Base-by-base conservation (phyloP, 2,329 filamentous ascomycete genomes). In the Cercospora sp. region DNA sequence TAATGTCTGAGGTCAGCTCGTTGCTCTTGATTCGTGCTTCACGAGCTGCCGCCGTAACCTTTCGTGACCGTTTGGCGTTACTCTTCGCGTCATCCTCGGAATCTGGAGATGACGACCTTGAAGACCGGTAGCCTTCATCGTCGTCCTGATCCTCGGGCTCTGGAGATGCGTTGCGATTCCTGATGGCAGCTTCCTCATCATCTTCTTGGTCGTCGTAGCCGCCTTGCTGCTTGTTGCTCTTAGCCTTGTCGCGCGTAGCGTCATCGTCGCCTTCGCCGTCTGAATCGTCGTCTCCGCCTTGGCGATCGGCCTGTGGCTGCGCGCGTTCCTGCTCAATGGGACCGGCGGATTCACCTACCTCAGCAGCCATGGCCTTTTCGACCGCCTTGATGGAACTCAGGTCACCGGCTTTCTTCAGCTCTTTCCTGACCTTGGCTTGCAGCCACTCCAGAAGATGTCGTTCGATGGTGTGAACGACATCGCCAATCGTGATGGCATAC, bases 191-290 rank as follows among this genome's bases (percentile, higher is more conserved):
- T 76, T 98, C 95, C 3, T 94, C 94, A 5, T 97, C 94, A 77
- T 98, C 95, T 58, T 97, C 96, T 37, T 90, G 92, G 45, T 93
- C 94, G 74, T 97, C 98, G 13, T 93, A 95, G 2, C 94, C 89
- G 32, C 90, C 91, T 80, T 97, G 91, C 63, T 86, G 84, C 49
- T 91, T 89, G 78, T 97, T 95, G 57, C 89, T 88, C 74, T 87
- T 88, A 76, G 89, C 86, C 81, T 93, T 96, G 73, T 88, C 88
- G 70, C 86, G 88, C 3, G 89, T 94, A 61, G 87, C 82, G 71
- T 85, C 83, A 65, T 80, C 81, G 13, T 84, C 82, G 21, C 83
- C 83, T 63, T 87, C 83, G 69, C 85, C 86, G 65, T 87, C 86
- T 68, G 87, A 92, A 77, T 96, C 92, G 64, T 95, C 94, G 55